phyloP scores from a whole-genome alignment of 768 basidiomycete genomes.

The Xanthoconium stramineum region DNA sequence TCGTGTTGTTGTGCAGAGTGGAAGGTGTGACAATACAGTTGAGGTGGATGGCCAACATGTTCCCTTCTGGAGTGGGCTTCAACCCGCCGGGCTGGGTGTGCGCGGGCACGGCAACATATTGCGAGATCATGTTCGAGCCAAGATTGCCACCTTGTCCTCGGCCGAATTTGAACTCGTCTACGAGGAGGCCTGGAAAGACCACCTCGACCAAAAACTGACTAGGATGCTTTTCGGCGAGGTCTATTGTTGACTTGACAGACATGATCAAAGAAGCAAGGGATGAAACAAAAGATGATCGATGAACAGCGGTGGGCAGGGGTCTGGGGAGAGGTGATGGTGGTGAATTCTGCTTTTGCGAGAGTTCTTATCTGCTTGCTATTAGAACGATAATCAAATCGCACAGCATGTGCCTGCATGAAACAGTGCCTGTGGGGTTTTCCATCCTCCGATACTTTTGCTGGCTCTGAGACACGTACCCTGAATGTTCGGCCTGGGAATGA shows the following conservation, averaged over 20 bases:
- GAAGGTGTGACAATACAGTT: neutral
- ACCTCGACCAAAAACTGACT: neutral
- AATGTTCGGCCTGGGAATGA: too few relatives aligned
- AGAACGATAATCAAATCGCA: too few relatives aligned
- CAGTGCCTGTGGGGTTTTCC: too few relatives aligned
- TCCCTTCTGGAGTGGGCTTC: neutral
- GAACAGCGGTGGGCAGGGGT: neutral
- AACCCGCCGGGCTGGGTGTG: neutral
- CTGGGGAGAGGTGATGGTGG: neutral
- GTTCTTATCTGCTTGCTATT: too few relatives aligned
- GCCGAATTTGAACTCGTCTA: slow-evolving; percentile 8
- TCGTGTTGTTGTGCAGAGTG: neutral
- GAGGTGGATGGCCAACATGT: slow-evolving; percentile 7
- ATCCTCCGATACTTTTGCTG: too few relatives aligned
- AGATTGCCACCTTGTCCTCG: neutral
- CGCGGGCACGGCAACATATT: neutral
- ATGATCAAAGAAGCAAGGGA: neutral
- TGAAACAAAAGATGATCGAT: too few relatives aligned
- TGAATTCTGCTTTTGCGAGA: too few relatives aligned
- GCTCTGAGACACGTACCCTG: too few relatives aligned
- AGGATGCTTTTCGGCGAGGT: neutral
- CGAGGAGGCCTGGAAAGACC: neutral
- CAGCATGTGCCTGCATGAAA: too few relatives aligned
- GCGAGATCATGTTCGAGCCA: slow-evolving; percentile 9
- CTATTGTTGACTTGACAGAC: neutral